phyloP scores from a whole-genome alignment of 2,329 filamentous ascomycete species.

The Alternaria solani region DNA sequence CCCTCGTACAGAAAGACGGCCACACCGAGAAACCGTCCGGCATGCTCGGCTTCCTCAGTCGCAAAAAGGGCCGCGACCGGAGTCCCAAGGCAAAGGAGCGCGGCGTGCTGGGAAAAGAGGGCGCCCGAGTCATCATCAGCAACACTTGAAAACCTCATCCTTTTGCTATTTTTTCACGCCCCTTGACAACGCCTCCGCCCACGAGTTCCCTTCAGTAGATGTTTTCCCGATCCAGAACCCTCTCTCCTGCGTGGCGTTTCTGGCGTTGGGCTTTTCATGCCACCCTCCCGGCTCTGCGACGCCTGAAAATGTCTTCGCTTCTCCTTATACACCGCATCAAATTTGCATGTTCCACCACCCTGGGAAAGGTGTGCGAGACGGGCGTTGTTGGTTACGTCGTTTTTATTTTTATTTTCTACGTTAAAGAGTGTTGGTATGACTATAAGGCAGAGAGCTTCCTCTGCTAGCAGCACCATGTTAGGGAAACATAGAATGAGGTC shows the following conservation, averaged over 20 bases:
- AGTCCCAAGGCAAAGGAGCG: conserved; percentile 95
- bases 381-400: conserved; percentile 10
- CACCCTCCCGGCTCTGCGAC: not conserved
- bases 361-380: conserved; percentile 6
- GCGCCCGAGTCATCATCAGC: conserved; percentile 70
- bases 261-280: conserved; percentile 5
- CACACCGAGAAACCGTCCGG: conserved; percentile 67
- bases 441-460: not conserved
- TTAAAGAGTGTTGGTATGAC: not conserved
- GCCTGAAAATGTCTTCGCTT: not conserved
- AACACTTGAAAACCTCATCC: conserved; percentile 44
- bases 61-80: conserved; percentile 88
- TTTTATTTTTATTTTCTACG: not conserved
- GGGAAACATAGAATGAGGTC: not conserved
- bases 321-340: conserved; percentile 5
- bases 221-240: not conserved
- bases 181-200: not conserved
- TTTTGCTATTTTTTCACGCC: not conserved
- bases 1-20: conserved; percentile 60
- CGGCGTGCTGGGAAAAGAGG: conserved; percentile 93
- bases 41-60: conserved; percentile 87
- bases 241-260: conserved; percentile 11
- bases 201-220: conserved; percentile 15
- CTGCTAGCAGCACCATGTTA: not conserved
- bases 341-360: conserved; percentile 12